Base-by-base conservation (phyloP, 768 basidiomycete species). In the Agrocybe pediades region DNA sequence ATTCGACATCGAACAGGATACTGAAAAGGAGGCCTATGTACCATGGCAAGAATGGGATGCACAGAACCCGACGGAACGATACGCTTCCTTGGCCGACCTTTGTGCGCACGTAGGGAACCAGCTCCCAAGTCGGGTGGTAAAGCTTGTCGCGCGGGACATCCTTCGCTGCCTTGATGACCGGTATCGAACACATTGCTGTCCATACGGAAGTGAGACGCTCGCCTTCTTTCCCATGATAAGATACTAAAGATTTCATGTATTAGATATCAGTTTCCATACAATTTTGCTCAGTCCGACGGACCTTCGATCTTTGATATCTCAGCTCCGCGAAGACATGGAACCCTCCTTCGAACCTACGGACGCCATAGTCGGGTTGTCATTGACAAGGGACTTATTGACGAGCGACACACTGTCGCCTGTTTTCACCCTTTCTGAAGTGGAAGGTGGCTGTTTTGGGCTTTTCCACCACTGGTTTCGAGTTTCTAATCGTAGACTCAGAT, bases 61-160 rank as follows among this genome's bases (percentile, higher is more conserved):
- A 40, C 51, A 53, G 17, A 56, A 60, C 41, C 57, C 45, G 7
- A 40, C 39, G 9, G 62, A 65, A 45, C 47, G 58, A 41, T 62
- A 53, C 26, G 54, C 56, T 13, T 65, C 61, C 30, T 46, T 68
- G 16, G 59, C 57, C 8, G 64, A 65, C 41, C 50, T 68, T 11
- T 61, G 64, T 24, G 55, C 50, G 23, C 61, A 60, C 23, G 33
- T 65, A 25, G 65, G 64, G 21, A 44, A 56, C 24, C 60, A 58
- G 53, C 56, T 66, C 11, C 65, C 67, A 9, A 55, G 61, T n/a
- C 60, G 60, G 49, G 49, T 65, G 20, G 64, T 64, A 36, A 68
- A 68, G 56, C 62, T 65, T 20, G 57, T 68, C 33, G 67, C 67
- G 3, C 50, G 65, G 49, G 67, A 68, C 47, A 57, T 68, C 9